Percentiles rank a stretch among this genome's conserved stretches.
Conservation (phyloP, 176 grass and related monocot species). For the bread wheat (Triticum aestivum) region DNA sequence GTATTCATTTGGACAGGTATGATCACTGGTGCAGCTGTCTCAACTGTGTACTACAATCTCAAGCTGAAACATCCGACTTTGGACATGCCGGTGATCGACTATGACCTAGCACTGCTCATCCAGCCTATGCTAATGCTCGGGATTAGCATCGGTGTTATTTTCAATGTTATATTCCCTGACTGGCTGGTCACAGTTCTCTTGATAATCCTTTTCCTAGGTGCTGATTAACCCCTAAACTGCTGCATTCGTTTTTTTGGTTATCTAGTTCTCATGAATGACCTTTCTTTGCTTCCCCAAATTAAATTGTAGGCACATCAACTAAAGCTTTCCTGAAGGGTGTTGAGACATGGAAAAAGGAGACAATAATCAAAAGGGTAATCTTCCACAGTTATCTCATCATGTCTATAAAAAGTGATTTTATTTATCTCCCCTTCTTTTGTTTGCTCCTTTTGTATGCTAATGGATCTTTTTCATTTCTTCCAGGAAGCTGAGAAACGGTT, state of each 20-base stretch:
- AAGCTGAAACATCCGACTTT: slow-evolving; percentile 85
- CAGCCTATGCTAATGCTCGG: slow-evolving; percentile 97
- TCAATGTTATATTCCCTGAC: slow-evolving; percentile 86
- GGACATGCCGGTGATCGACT: slow-evolving; percentile 86
- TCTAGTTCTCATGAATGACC: slow-evolving; percentile 5
- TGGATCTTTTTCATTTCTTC: slow-evolving; percentile 12
- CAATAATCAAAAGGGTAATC: slow-evolving; percentile 58
- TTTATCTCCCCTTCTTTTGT: background rate
- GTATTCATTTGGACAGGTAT: slow-evolving; percentile 53
- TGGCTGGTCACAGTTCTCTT: slow-evolving; percentile 93
- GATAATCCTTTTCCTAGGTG: slow-evolving; percentile 84
- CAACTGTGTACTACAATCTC: slow-evolving; percentile 87
- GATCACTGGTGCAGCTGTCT: slow-evolving; percentile 79
- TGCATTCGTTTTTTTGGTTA: background rate
- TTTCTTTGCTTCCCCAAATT: background rate
- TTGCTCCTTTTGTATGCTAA: background rate
- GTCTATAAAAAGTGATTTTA: background rate
- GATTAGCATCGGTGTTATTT: slow-evolving; percentile 88
- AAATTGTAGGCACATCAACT: slow-evolving; percentile 68
- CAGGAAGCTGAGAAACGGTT: slow-evolving; percentile 63
- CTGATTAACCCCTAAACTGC: background rate
- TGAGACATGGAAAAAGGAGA: slow-evolving; percentile 97
- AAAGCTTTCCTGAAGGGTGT: slow-evolving; percentile 89
- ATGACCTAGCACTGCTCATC: slow-evolving; percentile 81
- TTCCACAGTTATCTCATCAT: background rate